Evolutionary conservation across 164 flowering plant species (phyloP).

Genomic region (Umbellularia californica): DNA sequence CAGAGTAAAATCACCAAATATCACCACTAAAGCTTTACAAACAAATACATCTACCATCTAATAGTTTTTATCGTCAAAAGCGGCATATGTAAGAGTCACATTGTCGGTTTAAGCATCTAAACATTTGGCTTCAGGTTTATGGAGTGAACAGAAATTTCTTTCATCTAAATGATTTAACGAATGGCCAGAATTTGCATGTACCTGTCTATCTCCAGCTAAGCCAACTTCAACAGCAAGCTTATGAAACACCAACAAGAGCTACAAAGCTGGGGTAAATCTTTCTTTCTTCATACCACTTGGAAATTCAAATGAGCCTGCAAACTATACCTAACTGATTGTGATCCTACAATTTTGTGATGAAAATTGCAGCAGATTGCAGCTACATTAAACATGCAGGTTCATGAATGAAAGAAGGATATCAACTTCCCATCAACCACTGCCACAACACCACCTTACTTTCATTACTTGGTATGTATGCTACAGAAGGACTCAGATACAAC

Average conservation of each 20-base stretch:
- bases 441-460: constrained; percentile 11
- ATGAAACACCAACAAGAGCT: constrained; percentile 33
- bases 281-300: background rate
- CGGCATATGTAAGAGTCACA: background rate
- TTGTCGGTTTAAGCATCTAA: constrained; percentile 6
- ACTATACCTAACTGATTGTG: background rate
- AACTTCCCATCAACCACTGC: background rate
- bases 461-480: constrained; percentile 5
- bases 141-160: constrained; percentile 1
- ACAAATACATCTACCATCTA: background rate
- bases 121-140: background rate
- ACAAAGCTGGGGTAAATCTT: constrained; percentile 48
- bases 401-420: constrained; percentile 9
- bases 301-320: background rate
- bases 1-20: constrained; percentile 3
- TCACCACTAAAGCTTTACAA: constrained; percentile 2
- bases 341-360: constrained; percentile 2
- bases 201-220: constrained; percentile 29
- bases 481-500: background rate
- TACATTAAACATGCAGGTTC: constrained; percentile 13
- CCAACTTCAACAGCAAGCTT: constrained; percentile 60
- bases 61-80: background rate
- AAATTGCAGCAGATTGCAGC: constrained; percentile 21
- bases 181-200: background rate
- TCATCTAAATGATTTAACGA: background rate